phyloP scores from a whole-genome alignment of 768 basidiomycete genomes.

The Tylopilus cervinicoccineus region DNA sequence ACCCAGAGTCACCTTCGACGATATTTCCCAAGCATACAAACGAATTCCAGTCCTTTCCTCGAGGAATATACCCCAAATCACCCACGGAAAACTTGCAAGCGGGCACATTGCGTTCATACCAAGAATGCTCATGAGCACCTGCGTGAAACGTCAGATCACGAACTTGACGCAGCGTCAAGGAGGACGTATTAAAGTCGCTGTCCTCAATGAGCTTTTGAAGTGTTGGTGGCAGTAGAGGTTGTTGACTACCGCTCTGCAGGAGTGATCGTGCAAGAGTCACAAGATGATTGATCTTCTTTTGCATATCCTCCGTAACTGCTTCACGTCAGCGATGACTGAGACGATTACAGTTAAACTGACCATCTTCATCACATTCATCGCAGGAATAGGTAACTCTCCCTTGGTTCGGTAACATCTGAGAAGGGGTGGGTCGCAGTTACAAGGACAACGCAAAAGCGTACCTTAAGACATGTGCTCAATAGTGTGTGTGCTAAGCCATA shows the following conservation, averaged over 20 bases:
- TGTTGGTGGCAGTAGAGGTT: constrained; percentile 28
- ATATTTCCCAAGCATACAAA: constrained; percentile 41
- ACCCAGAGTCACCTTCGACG: constrained; percentile 26
- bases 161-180: constrained; percentile 34
- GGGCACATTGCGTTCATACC: constrained; percentile 39
- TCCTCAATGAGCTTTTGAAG: constrained; percentile 35
- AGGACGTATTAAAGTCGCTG: constrained; percentile 24
- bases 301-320: constrained; percentile 32
- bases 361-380: constrained; percentile 16
- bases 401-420: constrained; percentile 42
- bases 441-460: constrained; percentile 11
- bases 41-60: constrained; percentile 32
- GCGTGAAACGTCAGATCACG: constrained; percentile 36
- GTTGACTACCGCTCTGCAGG: constrained; percentile 34
- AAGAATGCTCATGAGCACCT: constrained; percentile 35
- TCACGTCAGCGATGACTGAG: not conserved
- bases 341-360: constrained; percentile 8
- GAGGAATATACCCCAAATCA: constrained; percentile 43
- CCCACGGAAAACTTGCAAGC: constrained; percentile 40
- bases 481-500: constrained; percentile 43
- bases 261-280: constrained; percentile 37
- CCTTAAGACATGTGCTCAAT: constrained; percentile 34
- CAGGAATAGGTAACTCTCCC: constrained; percentile 31
- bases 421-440: not conserved
- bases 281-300: constrained; percentile 39